Conservation (phyloP, 2,329 filamentous ascomycete species). For the Talaromyces sp. region DNA sequence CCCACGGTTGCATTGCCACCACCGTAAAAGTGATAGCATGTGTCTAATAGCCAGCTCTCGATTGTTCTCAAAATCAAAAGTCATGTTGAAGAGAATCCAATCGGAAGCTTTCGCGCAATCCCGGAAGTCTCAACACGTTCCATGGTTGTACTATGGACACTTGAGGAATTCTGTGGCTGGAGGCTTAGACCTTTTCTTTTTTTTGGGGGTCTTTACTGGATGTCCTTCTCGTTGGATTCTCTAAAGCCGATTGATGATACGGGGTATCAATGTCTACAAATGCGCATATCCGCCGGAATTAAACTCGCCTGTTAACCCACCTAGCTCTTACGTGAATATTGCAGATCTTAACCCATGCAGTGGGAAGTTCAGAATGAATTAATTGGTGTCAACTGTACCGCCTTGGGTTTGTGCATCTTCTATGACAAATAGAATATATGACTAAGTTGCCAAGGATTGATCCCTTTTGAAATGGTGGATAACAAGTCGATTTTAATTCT, state of each 20-base stretch:
- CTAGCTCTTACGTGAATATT: neutral
- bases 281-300: neutral
- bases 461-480: neutral
- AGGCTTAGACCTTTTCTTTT: neutral
- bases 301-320: neutral
- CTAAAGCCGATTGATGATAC: neutral
- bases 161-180: neutral
- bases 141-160: neutral
- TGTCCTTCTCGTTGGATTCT: neutral
- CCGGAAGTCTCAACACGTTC: neutral
- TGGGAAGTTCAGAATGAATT: neutral
- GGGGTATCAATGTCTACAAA: neutral
- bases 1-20: neutral
- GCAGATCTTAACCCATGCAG: neutral
- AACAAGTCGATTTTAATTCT: neutral
- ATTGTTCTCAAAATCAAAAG: neutral
- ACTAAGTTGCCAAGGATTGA: no score
- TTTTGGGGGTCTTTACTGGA: neutral
- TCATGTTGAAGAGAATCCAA: neutral
- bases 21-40: neutral
- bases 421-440: neutral
- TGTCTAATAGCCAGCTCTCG: neutral
- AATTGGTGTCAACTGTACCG: neutral
- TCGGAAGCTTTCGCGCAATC: neutral
- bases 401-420: neutral